These are phyloP conservation scores for Lithohypha guttulata DNA, from an alignment of 2,329 filamentous ascomycete genomes.

Conservation along the genomic window DNA sequence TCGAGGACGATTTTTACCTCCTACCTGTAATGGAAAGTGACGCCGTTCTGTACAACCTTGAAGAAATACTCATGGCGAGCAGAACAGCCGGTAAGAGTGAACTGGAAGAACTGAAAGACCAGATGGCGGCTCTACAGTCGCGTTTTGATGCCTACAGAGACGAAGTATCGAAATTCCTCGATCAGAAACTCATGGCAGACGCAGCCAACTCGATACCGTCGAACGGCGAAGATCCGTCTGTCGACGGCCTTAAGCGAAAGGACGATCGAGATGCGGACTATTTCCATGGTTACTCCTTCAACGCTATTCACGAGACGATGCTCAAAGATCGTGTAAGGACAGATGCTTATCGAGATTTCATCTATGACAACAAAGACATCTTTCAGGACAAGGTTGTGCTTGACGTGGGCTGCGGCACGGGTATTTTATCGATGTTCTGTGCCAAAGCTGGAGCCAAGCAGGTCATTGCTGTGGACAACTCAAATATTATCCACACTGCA, in stretches of 20 bases:
- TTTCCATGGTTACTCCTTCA: slow-evolving; percentile 56
- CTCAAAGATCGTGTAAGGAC: slow-evolving; percentile 82
- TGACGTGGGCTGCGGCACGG: slow-evolving; percentile 77
- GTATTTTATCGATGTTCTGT: slow-evolving; percentile 90
- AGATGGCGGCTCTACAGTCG: slow-evolving; percentile 47
- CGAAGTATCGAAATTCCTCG: slow-evolving; percentile 55
- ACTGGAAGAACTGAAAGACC: slow-evolving; percentile 50
- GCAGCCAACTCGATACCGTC: slow-evolving; percentile 32
- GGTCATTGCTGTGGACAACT: slow-evolving; percentile 87
- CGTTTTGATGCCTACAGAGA: slow-evolving; percentile 57
- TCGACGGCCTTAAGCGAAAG: slow-evolving; percentile 41
- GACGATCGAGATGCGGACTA: slow-evolving; percentile 38
- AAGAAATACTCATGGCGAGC: slow-evolving; percentile 53
- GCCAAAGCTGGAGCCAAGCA: slow-evolving; percentile 76
- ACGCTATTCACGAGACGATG: slow-evolving; percentile 92
- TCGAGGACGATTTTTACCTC: slow-evolving; percentile 71
- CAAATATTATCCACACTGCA: slow-evolving; percentile 77
- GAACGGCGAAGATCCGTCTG: slow-evolving; percentile 26
- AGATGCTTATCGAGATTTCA: slow-evolving; percentile 87
- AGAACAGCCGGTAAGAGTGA: slow-evolving; percentile 27
- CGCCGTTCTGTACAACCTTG: slow-evolving; percentile 74
- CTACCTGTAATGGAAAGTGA: slow-evolving; percentile 83
- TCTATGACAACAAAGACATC: slow-evolving; percentile 79
- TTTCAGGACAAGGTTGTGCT: slow-evolving; percentile 80
- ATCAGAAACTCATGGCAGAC: slow-evolving; percentile 53